Evolutionary conservation across 805 yeast genomes (phyloP).

Genomic region (Yarrowia yakushimensis): DNA sequence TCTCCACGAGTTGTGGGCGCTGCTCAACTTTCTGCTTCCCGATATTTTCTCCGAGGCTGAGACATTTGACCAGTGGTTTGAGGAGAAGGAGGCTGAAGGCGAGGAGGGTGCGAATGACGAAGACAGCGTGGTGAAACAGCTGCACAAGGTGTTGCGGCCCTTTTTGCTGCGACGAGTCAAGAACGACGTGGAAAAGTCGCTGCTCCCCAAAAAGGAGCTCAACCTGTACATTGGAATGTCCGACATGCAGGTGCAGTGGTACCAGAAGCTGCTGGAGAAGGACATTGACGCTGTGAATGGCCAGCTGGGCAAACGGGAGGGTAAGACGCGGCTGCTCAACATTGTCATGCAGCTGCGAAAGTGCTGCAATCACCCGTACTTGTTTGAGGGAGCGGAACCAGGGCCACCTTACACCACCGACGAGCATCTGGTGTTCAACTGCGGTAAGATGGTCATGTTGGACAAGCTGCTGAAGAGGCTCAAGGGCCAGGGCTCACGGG

Average conservation of each 20-base stretch:
- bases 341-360: constrained; percentile 96
- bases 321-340: constrained; percentile 81
- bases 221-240: constrained; percentile 93
- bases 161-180: constrained; percentile 85
- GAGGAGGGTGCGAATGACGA: constrained; percentile 46
- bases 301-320: constrained; percentile 84
- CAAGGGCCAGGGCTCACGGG: constrained; percentile 77
- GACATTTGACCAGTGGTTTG: constrained; percentile 88
- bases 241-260: constrained; percentile 93
- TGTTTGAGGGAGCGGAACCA: constrained; percentile 98
- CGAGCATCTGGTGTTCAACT: constrained; percentile 84
- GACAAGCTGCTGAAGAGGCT: constrained; percentile 76
- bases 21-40: constrained; percentile 82
- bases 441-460: constrained; percentile 86
- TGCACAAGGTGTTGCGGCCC: constrained; percentile 85
- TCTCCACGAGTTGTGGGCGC: constrained; percentile 93
- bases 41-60: constrained; percentile 93
- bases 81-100: constrained; percentile 45
- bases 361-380: constrained; percentile 95
- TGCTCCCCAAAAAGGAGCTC: constrained; percentile 85
- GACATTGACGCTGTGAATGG: constrained; percentile 97
- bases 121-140: constrained; percentile 79
- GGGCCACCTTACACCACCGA: constrained; percentile 97
- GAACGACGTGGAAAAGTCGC: constrained; percentile 86
- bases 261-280: constrained; percentile 79